Evolutionary conservation across 2,329 filamentous ascomycete species (phyloP), one percentile per base, ranked within the genome.

Genomic region (Colletotrichum liriopes): DNA sequence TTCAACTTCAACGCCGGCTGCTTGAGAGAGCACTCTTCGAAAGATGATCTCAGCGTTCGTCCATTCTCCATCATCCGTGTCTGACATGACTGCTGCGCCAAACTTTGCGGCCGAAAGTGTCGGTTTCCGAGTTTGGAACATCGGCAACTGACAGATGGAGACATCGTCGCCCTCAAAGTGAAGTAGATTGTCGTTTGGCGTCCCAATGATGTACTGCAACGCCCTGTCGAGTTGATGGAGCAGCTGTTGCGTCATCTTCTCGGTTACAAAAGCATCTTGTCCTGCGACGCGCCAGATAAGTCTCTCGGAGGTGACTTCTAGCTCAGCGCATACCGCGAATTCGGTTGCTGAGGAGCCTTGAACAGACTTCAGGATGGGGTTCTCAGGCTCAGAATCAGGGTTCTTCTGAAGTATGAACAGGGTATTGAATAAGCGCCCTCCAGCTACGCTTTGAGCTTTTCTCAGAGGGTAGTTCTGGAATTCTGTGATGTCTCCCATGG

Each of bases 311-410:
- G 88, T 79, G 7, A 89, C 81, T 78, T 97, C 94, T 79, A 96
- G 90, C 82, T 98, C 95, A 2, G 94, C 88, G 76, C 94, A 96
- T 4, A 97, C 82, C 0, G 94, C 92, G 79, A 95, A 97, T 74
- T 97, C 94, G 1, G 96, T 91, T 29, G 91, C 88, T 0, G 94
- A 92, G 3, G 84, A 82, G 0, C 92, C 90, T 20, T 87, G 85
- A 1, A 93, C 80, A 2, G 93, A 94, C 47, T 84, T 86, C 75
- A 93, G 90, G 3, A 96, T 78, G 0, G 76, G 63, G 0, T 74
- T 67, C 1, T 20, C 49, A 0, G 59, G 32, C 0, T 62, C 67
- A 7, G 47, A 41, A 0, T 72, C 70, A 0, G 78, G 74, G 5
- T 71, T 75, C 74, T 77, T 87, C 79, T 91, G 89, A 3, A 89